A percentile compares a stretch with the other conserved stretches of the same genome.
Conservation (phyloP, 1,284 basidiomycete genomes). For the Phylloboletellus chloephorus region DNA sequence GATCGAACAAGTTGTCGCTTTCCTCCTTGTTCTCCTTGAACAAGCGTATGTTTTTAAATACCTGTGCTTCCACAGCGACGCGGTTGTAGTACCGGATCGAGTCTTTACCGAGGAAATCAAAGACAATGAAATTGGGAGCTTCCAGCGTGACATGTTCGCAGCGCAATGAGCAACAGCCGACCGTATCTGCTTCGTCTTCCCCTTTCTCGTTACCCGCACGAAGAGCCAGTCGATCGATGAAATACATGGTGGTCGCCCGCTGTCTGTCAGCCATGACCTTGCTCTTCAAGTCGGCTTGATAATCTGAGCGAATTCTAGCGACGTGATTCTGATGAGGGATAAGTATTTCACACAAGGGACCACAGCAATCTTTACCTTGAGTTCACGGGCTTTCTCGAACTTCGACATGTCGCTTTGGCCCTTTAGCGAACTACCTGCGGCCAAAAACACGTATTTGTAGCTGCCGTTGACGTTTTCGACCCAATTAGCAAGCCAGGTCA, state of each 20-base stretch:
- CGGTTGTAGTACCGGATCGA: slow-evolving; percentile 94
- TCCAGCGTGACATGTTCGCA: slow-evolving; percentile 92
- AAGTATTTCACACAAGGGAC: slow-evolving; percentile 5
- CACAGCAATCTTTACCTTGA: slow-evolving; percentile 58
- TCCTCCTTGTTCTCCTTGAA: slow-evolving; percentile 89
- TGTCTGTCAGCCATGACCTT: slow-evolving; percentile 92
- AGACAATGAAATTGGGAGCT: slow-evolving; percentile 79
- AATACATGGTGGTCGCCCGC: slow-evolving; percentile 94
- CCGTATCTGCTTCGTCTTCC: slow-evolving; percentile 95
- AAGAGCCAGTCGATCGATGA: slow-evolving; percentile 92
- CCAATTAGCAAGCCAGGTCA: slow-evolving; percentile 97
- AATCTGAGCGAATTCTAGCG: slow-evolving; percentile 84
- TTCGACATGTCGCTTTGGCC: slow-evolving; percentile 95
- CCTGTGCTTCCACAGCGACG: slow-evolving; percentile 80
- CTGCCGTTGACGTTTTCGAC: slow-evolving; percentile 91
- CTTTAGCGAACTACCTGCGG: slow-evolving; percentile 90
- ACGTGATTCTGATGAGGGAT: slow-evolving; percentile 66
- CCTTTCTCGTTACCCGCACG: slow-evolving; percentile 98
- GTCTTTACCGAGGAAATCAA: slow-evolving; percentile 97
- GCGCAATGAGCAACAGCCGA: slow-evolving; percentile 93
- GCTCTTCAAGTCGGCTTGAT: slow-evolving; percentile 75
- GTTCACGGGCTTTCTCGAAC: slow-evolving; percentile 92
- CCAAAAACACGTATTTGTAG: slow-evolving; percentile 95
- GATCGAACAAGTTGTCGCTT: slow-evolving; percentile 90
- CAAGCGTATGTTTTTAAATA: slow-evolving; percentile 87